A percentile compares a stretch with the other conserved stretches of the same genome.
Conservation (phyloP, 306 rosid species). For the Begonia masoniana region DNA sequence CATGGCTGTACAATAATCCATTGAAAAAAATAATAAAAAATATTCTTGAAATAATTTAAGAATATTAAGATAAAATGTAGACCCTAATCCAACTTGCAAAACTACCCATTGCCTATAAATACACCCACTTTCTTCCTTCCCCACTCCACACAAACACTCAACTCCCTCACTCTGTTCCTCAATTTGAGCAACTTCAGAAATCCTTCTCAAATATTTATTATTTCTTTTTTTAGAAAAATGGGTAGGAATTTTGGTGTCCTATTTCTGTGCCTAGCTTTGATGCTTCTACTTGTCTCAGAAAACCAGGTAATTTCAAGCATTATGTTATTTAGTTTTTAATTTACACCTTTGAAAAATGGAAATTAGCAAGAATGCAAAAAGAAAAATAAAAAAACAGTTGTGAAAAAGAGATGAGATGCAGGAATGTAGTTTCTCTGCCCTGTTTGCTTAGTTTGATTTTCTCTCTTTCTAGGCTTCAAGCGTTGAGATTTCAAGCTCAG, state of each 20-base stretch:
- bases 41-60: background rate
- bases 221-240: background rate
- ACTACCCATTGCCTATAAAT: background rate
- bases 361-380: background rate
- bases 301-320: slow-evolving; percentile 5
- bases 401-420: background rate
- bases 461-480: background rate
- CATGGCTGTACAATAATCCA: too few relatives aligned
- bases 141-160: background rate
- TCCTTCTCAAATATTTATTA: background rate
- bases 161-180: background rate
- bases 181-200: background rate
- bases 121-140: background rate
- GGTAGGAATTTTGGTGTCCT: background rate
- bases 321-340: background rate
- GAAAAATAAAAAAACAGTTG: background rate
- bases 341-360: background rate
- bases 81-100: background rate
- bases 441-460: background rate
- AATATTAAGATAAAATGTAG: background rate
- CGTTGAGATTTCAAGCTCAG: background rate
- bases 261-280: slow-evolving; percentile 6
- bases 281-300: slow-evolving; percentile 3
- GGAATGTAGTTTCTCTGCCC: background rate
- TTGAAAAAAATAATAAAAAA: too few relatives aligned